Conservation (phyloP, 2,329 filamentous ascomycete species). For the Metarhizium rileyi region DNA sequence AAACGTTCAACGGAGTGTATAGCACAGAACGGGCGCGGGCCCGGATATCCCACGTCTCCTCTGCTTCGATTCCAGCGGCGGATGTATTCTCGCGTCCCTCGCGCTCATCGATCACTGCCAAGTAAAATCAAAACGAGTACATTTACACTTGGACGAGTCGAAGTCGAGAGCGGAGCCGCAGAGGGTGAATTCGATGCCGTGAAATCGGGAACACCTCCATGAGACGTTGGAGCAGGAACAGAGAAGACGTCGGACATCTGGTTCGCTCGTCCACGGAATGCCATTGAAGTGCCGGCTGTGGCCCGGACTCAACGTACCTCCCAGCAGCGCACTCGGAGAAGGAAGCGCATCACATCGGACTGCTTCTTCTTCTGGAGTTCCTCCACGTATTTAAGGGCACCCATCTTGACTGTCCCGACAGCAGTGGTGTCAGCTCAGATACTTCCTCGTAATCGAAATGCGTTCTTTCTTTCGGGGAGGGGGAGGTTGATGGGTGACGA, state of each 20-base stretch:
- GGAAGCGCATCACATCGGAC: slow-evolving; percentile 99
- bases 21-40: slow-evolving; percentile 41
- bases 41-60: background rate
- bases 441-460: background rate
- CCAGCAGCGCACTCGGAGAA: slow-evolving; percentile 99
- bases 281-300: slow-evolving; percentile 18
- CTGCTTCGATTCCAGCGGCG: background rate
- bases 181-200: background rate
- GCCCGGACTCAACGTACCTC: slow-evolving; percentile 64
- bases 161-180: background rate
- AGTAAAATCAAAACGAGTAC: background rate
- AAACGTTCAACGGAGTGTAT: slow-evolving; percentile 99
- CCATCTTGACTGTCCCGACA: slow-evolving; percentile 61
- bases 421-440: slow-evolving; percentile 1
- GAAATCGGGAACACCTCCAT: background rate
- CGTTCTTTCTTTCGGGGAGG: background rate
- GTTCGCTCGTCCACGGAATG: slow-evolving; percentile 24
- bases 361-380: slow-evolving; percentile 99
- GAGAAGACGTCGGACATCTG: slow-evolving; percentile 11
- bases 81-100: background rate
- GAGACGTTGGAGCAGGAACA: slow-evolving; percentile 2
- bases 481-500: slow-evolving; percentile 14
- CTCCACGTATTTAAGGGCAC: slow-evolving; percentile 99
- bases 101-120: background rate
- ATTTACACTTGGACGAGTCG: background rate